Evolutionary conservation across 2,329 filamentous ascomycete species (phyloP), one percentile per base, ranked within the genome.

Genomic region (Neonectria ditissima): DNA sequence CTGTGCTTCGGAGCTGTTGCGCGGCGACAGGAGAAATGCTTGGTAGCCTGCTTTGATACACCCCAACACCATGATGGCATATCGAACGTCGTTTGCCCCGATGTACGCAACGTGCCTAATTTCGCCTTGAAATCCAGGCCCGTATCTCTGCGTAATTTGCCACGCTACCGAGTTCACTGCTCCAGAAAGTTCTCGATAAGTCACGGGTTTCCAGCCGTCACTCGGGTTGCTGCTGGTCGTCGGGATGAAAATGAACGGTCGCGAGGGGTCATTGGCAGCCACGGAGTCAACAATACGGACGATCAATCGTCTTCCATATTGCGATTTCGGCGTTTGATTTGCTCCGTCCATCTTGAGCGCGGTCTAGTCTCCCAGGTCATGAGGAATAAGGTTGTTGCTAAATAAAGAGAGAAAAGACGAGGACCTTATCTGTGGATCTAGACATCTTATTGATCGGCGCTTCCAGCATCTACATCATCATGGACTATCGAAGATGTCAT

Each of bases 31-130:
- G 24, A 78, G 63, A 2, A 79, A 63, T n/a, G 76, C 74, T 47
- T 78, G 78, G 65, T 81, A 79, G 7, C 81, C 80, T 9, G 79
- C 77, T 68, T 83, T 83, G 58, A 79, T 78, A 41, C 63, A 76
- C 7, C 79, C 80, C n/a, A 81, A 64, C 4, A 80, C 60, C 10
- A 78, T 51, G 32, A 82, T 74, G 16, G 65, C 73, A 55, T 80
- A 77, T 16, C 76, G 73, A 14, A 79, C 52, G 60, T 83, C 80
- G 32, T 74, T 71, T 10, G 73, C 69, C 43, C 75, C 75, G 26
- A 77, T 61, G 60, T 80, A 79, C 3, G 71, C 62, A 4, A 80
- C 26, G 1, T 78, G 77, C 1, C 9, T 10, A 4, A 50, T 26
- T 14, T 8, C 3, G 5, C 11, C 2, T 32, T 50, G n/a, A 20